phyloP scores from a whole-genome alignment of 2,329 filamentous ascomycete species.

The Hypomyces perniciosus region DNA sequence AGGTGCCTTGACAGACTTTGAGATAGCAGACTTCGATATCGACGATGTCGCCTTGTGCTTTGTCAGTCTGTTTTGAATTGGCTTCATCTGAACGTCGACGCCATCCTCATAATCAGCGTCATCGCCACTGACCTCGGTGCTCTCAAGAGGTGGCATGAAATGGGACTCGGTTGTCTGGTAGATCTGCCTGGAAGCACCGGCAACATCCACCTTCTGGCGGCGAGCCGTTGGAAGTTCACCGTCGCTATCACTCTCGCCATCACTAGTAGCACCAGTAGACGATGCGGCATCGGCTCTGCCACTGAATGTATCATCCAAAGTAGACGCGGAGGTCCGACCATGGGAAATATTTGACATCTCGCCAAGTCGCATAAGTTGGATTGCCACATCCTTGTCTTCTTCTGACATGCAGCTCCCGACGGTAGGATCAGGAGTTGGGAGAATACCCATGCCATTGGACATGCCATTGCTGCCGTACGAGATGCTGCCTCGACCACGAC shows the following conservation, averaged over 20 bases:
- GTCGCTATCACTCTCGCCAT: constrained; percentile 63
- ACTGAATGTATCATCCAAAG: constrained; percentile 87
- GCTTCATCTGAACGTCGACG: constrained; percentile 38
- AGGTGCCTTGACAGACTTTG: constrained; percentile 39
- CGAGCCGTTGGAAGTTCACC: constrained; percentile 54
- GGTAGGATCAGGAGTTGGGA: constrained; percentile 95
- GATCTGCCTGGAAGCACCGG: constrained; percentile 39
- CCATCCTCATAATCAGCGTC: constrained; percentile 29
- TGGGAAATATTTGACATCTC: constrained; percentile 92
- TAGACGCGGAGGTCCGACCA: constrained; percentile 87
- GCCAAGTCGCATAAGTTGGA: constrained; percentile 92
- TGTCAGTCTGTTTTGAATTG: constrained; percentile 29
- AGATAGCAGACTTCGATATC: constrained; percentile 24
- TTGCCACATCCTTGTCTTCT: constrained; percentile 86
- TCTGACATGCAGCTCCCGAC: constrained; percentile 96
- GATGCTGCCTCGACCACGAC: constrained; percentile 60
- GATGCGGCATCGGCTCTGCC: constrained; percentile 80
- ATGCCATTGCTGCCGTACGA: constrained; percentile 45
- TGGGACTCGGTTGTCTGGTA: constrained; percentile 49
- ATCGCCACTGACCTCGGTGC: constrained; percentile 32
- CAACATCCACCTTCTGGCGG: constrained; percentile 48
- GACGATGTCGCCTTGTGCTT: constrained; percentile 36
- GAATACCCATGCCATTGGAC: constrained; percentile 44
- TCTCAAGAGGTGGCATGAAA: constrained; percentile 47
- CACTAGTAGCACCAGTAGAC: constrained; percentile 78